Conservation (phyloP, 2,329 filamentous ascomycete genomes). For the Corynespora cassiicola region DNA sequence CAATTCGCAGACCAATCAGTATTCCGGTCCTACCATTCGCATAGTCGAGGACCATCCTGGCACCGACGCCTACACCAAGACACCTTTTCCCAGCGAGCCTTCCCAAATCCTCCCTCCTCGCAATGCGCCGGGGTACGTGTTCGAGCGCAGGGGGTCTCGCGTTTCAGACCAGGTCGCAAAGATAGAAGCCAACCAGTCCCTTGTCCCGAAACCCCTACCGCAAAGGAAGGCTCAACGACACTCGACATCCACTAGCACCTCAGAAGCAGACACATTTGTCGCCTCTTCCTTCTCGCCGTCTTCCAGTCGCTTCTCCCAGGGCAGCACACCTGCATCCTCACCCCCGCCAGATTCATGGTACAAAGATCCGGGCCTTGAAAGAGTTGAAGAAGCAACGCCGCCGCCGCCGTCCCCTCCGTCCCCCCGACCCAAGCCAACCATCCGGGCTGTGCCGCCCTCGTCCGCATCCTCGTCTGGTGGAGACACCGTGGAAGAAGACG, state of each 20-base stretch:
- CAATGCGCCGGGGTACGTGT: conserved; percentile 44
- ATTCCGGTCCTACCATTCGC: conserved; percentile 47
- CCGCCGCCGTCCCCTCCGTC: no score
- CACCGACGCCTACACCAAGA: conserved; percentile 45
- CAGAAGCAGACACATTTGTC: conserved; percentile 46
- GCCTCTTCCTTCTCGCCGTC: conserved; percentile 44
- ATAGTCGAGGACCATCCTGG: conserved; percentile 47
- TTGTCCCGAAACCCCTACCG: conserved; percentile 41
- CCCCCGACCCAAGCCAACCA: conserved; percentile 40
- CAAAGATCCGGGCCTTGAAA: conserved; percentile 37
- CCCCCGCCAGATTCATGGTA: conserved; percentile 34
- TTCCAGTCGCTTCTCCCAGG: conserved; percentile 47
- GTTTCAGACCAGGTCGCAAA: conserved; percentile 50
- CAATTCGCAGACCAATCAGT: conserved; percentile 44
- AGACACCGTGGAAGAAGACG: conserved; percentile 35
- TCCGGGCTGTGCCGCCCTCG: conserved; percentile 47
- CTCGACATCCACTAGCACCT: conserved; percentile 45
- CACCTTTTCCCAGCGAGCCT: conserved; percentile 46
- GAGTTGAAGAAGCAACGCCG: conserved; percentile 41
- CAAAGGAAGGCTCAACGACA: conserved; percentile 43
- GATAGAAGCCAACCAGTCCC: conserved; percentile 40
- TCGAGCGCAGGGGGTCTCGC: conserved; percentile 44
- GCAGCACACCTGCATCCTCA: conserved; percentile 47
- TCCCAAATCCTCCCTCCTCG: conserved; percentile 48
- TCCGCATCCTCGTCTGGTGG: conserved; percentile 36